Evolutionary conservation across 148 eudicot genomes (phyloP).

Genomic region (Diospyros kaki): DNA sequence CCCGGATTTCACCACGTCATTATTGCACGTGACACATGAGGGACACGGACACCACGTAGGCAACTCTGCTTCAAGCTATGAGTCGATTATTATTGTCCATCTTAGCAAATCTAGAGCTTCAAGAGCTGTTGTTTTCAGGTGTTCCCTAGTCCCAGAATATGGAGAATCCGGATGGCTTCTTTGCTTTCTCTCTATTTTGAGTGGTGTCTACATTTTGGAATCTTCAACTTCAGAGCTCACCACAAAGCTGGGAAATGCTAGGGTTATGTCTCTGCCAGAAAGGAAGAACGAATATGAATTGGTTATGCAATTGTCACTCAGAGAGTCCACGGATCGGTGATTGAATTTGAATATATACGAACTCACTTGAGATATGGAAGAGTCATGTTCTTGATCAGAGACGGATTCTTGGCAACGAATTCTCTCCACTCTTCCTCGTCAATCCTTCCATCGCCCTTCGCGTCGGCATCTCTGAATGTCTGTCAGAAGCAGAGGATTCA

Average conservation of each 20-base stretch:
- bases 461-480: slow-evolving; percentile 77
- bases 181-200: background rate
- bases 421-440: slow-evolving; percentile 89
- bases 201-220: slow-evolving; percentile 7
- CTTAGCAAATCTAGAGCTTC: too few relatives aligned
- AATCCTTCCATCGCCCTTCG: slow-evolving; percentile 69
- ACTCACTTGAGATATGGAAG: slow-evolving; percentile 93
- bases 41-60: too few relatives aligned
- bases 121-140: too few relatives aligned
- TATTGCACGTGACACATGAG: too few relatives aligned
- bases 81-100: too few relatives aligned
- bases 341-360: background rate
- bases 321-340: background rate
- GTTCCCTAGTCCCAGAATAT: too few relatives aligned
- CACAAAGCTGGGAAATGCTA: slow-evolving; percentile 52
- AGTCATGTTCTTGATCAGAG: slow-evolving; percentile 93
- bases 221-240: slow-evolving; percentile 46
- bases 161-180: too few relatives aligned
- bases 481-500: slow-evolving; percentile 16
- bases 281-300: too few relatives aligned
- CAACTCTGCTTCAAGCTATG: too few relatives aligned
- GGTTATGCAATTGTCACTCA: too few relatives aligned
- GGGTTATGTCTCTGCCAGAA: slow-evolving; percentile 64
- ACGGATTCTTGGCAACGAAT: slow-evolving; percentile 69
- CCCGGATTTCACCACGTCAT: too few relatives aligned